A percentile compares a stretch with the other conserved stretches of the same genome.
Conservation (phyloP, 2,329 filamentous ascomycete species). For the Ophiostoma angusticollis region DNA sequence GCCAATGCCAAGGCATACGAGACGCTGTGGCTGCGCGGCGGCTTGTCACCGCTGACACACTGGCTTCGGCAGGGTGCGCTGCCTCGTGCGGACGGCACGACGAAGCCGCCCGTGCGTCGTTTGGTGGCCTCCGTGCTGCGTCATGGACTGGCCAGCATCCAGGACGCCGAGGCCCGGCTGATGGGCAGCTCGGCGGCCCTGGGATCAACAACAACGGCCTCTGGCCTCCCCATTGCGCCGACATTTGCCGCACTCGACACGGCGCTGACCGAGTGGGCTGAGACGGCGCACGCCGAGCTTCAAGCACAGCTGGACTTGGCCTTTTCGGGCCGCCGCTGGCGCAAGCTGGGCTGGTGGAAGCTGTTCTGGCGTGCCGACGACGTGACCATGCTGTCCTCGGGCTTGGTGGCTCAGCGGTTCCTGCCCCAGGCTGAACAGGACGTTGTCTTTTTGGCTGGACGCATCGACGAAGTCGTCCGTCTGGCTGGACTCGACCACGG, state of each 20-base stretch:
- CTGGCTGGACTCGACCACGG: slow-evolving; percentile 6
- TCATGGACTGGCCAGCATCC: slow-evolving; percentile 37
- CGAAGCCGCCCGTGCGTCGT: slow-evolving; percentile 53
- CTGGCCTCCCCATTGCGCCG: slow-evolving; percentile 20
- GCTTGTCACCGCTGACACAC: slow-evolving; percentile 47
- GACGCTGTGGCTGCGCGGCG: slow-evolving; percentile 59
- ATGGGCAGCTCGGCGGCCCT: slow-evolving; percentile 16
- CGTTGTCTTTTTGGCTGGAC: slow-evolving; percentile 71
- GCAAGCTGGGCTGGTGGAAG: slow-evolving; percentile 82
- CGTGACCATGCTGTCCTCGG: slow-evolving; percentile 67
- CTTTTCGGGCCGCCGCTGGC: slow-evolving; percentile 65
- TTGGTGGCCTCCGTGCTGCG: slow-evolving; percentile 56
- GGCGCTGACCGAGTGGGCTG: slow-evolving; percentile 59
- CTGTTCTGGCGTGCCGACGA: slow-evolving; percentile 92
- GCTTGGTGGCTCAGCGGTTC: slow-evolving; percentile 66
- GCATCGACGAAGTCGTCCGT: slow-evolving; percentile 24
- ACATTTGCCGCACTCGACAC: slow-evolving; percentile 37
- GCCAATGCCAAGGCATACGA: slow-evolving; percentile 61
- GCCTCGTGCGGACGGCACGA: slow-evolving; percentile 26
- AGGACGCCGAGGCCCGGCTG: slow-evolving; percentile 32
- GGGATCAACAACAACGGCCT: slow-evolving; percentile 9
- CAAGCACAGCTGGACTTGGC: slow-evolving; percentile 67
- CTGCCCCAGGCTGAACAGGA: slow-evolving; percentile 66
- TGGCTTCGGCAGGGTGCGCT: slow-evolving; percentile 48
- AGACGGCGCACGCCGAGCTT: slow-evolving; percentile 69